A percentile compares a stretch with the other conserved stretches of the same genome.
These are phyloP conservation scores for Exophiala sideris DNA, from an alignment of 2,329 filamentous ascomycete genomes.

Conservation along the genomic window DNA sequence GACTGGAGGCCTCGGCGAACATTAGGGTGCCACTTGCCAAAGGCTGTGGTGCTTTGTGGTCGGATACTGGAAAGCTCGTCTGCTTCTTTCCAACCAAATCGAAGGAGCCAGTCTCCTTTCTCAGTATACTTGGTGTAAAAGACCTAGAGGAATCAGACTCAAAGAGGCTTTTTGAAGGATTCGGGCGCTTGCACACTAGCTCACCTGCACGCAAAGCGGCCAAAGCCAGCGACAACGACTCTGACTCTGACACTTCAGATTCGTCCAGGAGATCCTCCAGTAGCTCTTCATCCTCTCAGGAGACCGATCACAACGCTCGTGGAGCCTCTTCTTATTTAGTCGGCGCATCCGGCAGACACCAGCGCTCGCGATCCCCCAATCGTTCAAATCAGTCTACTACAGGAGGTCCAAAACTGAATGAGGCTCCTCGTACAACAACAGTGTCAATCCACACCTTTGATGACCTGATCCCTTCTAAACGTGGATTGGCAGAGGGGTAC, in stretches of 20 bases:
- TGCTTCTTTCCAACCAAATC: slow-evolving; percentile 56
- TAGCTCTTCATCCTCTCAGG: slow-evolving; percentile 45
- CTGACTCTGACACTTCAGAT: slow-evolving; percentile 45
- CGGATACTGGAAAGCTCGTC: slow-evolving; percentile 54
- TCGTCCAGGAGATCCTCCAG: slow-evolving; percentile 61
- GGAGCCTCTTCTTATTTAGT: slow-evolving; percentile 40
- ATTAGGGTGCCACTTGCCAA: slow-evolving; percentile 63
- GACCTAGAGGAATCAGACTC: slow-evolving; percentile 49
- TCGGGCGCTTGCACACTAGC: slow-evolving; percentile 56
- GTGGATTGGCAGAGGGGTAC: slow-evolving; percentile 73
- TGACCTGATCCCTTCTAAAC: slow-evolving; percentile 72
- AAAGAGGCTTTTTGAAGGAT: slow-evolving; percentile 60
- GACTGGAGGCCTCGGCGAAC: slow-evolving; percentile 47
- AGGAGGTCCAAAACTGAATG: slow-evolving; percentile 48
- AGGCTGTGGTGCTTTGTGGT: slow-evolving; percentile 57
- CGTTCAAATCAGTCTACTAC: slow-evolving; percentile 53
- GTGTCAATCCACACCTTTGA: slow-evolving; percentile 67
- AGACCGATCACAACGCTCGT: slow-evolving; percentile 46
- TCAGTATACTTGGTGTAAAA: slow-evolving; percentile 47
- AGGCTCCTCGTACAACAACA: slow-evolving; percentile 58
- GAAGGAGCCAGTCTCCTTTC: slow-evolving; percentile 48
- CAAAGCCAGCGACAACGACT: slow-evolving; percentile 42
- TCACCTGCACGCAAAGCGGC: slow-evolving; percentile 46
- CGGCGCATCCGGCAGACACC: slow-evolving; percentile 36
- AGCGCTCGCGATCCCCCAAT: slow-evolving; percentile 51